These are phyloP conservation scores for Suillus discolor DNA, from an alignment of 768 basidiomycete species.

Conservation along the genomic window DNA sequence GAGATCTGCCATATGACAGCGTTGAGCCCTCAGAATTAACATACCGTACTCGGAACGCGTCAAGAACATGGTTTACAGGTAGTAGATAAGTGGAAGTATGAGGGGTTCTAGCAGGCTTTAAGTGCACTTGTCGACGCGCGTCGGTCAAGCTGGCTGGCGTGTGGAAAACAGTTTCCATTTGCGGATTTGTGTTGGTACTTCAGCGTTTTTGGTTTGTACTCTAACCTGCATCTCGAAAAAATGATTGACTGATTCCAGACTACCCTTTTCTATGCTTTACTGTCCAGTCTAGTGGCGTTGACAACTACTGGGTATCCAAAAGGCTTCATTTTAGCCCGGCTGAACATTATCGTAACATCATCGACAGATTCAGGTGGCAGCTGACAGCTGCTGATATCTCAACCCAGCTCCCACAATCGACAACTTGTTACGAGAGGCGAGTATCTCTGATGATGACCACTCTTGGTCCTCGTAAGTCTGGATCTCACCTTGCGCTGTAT, in stretches of 20 bases:
- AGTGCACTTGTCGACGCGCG: slow-evolving; percentile 40
- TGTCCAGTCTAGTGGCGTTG: not conserved
- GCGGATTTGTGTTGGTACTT: not conserved
- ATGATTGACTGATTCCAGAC: not conserved
- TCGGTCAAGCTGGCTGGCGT: slow-evolving; percentile 17
- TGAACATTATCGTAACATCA: not conserved
- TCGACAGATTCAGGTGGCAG: not conserved
- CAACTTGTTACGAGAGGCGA: not conserved
- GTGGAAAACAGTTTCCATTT: slow-evolving; percentile 35
- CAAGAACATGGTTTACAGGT: slow-evolving; percentile 67
- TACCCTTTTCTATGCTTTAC: not conserved
- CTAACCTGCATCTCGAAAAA: not conserved
- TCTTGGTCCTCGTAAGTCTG: not conserved
- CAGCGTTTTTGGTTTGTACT: not conserved
- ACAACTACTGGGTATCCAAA: not conserved
- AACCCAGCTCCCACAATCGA: not conserved
- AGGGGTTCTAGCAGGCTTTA: slow-evolving; percentile 18
- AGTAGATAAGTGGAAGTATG: slow-evolving; percentile 10
- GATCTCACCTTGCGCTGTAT: not conserved
- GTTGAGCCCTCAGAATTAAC: slow-evolving; percentile 2
- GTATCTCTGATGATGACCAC: not conserved
- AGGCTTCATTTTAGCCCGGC: not conserved
- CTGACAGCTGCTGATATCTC: not conserved
- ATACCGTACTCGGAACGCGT: slow-evolving; percentile 94
- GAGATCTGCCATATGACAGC: slow-evolving; percentile 6